phyloP scores from a whole-genome alignment of 2,329 filamentous ascomycete genomes.

The Ophiosphaerella narmari region DNA sequence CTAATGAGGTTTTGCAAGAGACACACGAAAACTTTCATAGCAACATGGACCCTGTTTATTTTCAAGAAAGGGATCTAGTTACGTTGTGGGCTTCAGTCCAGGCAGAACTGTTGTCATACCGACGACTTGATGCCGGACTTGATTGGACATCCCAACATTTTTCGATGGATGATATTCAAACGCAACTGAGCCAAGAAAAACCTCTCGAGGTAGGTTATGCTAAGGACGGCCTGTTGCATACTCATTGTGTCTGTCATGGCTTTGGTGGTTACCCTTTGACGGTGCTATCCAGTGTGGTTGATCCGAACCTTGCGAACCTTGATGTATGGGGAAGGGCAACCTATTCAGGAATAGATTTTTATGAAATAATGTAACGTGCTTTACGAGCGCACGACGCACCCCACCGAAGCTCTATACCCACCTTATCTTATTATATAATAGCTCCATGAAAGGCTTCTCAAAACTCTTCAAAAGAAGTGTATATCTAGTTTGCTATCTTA shows the following conservation, averaged over 20 bases:
- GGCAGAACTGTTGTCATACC: conserved; percentile 46
- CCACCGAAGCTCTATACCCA: too few species aligned
- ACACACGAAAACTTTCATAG: neutral
- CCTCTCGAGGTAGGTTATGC: conserved; percentile 2
- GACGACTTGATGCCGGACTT: conserved; percentile 33
- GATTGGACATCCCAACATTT: conserved; percentile 23
- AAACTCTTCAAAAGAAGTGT: too few species aligned
- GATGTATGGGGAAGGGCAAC: conserved; percentile 17
- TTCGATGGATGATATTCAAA: conserved; percentile 11
- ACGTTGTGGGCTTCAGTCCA: conserved; percentile 45
- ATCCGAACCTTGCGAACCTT: conserved; percentile 15
- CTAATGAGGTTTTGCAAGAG: neutral
- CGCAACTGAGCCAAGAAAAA: conserved; percentile 2
- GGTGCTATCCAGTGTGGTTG: conserved; percentile 3
- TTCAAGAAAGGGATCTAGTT: conserved; percentile 1
- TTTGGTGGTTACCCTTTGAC: neutral
- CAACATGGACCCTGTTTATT: neutral
- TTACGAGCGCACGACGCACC: too few species aligned
- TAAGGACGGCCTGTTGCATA: conserved; percentile 6
- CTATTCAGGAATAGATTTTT: neutral
- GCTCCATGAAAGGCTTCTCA: too few species aligned
- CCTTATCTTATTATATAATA: too few species aligned
- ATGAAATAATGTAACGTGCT: too few species aligned
- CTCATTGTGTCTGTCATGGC: conserved; percentile 12
- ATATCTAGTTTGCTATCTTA: too few species aligned